Evolutionary conservation across 2,329 filamentous ascomycete genomes (phyloP).

Genomic region (Dothiorella sarmentorum): DNA sequence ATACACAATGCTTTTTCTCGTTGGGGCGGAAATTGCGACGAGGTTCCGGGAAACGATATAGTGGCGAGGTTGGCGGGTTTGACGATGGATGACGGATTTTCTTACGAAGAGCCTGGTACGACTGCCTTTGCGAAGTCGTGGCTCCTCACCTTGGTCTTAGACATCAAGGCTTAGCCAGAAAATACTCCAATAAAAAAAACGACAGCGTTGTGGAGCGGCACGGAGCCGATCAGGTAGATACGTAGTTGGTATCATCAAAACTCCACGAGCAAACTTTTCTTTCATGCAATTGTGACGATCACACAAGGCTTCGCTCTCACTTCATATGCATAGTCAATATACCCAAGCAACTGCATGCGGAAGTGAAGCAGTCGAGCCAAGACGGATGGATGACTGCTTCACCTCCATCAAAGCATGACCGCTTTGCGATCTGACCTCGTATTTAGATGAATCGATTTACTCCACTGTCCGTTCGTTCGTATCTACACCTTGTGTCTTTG

Average conservation of each 20-base stretch:
- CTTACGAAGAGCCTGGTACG: slow-evolving; percentile 12
- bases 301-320: too few species aligned
- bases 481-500: too few species aligned
- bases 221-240: not conserved
- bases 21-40: slow-evolving; percentile 14
- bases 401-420: too few species aligned
- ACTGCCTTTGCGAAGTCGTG: slow-evolving; percentile 17
- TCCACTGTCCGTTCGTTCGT: too few species aligned
- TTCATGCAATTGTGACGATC: not conserved
- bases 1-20: not conserved
- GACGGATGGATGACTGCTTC: too few species aligned
- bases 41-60: slow-evolving; percentile 7
- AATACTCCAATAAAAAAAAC: not conserved
- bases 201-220: slow-evolving; percentile 1
- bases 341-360: too few species aligned
- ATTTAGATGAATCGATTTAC: too few species aligned
- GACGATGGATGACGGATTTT: slow-evolving; percentile 14
- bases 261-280: not conserved
- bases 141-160: slow-evolving; percentile 2
- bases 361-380: too few species aligned
- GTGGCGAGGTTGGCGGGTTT: slow-evolving; percentile 1
- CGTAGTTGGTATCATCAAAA: slow-evolving; percentile 8
- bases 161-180: not conserved
- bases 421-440: too few species aligned
- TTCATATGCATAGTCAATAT: too few species aligned